Percentiles rank a stretch among this genome's conserved stretches.
phyloP scores from a whole-genome alignment of 371 early-diverging fungal genomes.

The Mortierella sp. region DNA sequence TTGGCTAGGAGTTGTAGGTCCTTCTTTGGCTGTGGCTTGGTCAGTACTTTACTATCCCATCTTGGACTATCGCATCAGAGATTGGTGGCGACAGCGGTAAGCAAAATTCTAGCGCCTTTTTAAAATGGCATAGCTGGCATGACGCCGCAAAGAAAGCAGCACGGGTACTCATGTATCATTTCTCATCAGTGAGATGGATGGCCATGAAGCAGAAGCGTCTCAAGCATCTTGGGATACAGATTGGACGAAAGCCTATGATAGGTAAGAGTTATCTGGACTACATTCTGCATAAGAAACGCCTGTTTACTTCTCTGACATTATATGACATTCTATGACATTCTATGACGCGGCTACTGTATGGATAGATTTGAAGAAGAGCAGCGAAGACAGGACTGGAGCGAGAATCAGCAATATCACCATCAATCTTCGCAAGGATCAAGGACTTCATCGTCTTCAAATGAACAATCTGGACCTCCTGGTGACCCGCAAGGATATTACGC shows the following conservation, averaged over 20 bases:
- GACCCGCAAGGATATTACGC: constrained; percentile 69
- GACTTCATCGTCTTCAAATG: constrained; percentile 21
- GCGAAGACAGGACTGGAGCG: constrained; percentile 65
- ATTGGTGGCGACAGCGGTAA: constrained; percentile 61
- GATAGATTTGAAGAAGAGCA: constrained; percentile 65
- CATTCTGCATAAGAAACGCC: neutral
- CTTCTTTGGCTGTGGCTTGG: constrained; percentile 64
- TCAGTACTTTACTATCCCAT: constrained; percentile 69
- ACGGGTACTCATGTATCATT: neutral
- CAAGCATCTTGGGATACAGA: constrained; percentile 65
- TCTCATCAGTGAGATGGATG: constrained; percentile 57
- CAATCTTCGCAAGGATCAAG: constrained; percentile 36
- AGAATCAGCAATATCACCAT: constrained; percentile 58
- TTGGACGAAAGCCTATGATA: constrained; percentile 67
- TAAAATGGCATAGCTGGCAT: neutral
- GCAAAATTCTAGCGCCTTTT: neutral
- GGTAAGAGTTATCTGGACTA: constrained; percentile 5
- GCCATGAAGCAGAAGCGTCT: constrained; percentile 61
- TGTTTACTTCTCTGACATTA: neutral
- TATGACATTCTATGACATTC: neutral
- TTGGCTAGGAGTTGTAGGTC: constrained; percentile 68
- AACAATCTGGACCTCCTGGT: constrained; percentile 20
- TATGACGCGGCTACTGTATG: neutral
- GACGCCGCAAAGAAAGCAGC: neutral
- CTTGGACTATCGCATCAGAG: constrained; percentile 61